A percentile compares a stretch with the other conserved stretches of the same genome.
Evolutionary conservation across 768 basidiomycete genomes (phyloP).

Genomic region (Trametes villosa): DNA sequence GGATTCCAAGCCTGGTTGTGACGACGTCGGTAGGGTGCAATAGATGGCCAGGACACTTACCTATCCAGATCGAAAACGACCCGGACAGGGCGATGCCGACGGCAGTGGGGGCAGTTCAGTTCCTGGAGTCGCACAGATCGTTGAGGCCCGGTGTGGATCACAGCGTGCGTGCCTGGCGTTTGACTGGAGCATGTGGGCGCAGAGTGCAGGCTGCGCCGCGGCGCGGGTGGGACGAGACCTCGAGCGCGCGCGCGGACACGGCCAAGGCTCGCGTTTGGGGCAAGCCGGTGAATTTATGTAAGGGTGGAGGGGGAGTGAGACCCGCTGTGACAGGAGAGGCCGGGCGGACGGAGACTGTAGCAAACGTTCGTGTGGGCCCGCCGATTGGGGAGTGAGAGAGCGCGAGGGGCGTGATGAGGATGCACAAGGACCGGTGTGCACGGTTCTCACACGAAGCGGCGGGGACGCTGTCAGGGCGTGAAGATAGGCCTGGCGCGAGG

Average conservation of each 20-base stretch:
- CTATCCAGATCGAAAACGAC: not conserved
- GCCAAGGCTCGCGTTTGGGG: not conserved
- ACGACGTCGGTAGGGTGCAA: too few species aligned
- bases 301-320: not conserved
- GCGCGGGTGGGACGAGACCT: constrained; percentile 10
- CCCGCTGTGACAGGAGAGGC: constrained; percentile 15
- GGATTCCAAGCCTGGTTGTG: too few species aligned
- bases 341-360: constrained; percentile 19
- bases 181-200: constrained; percentile 23
- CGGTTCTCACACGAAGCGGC: constrained; percentile 19
- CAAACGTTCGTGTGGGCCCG: constrained; percentile 21
- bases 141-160: constrained; percentile 11
- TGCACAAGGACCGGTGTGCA: constrained; percentile 10
- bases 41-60: too few species aligned
- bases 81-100: constrained; percentile 4
- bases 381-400: constrained; percentile 13
- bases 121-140: constrained; percentile 14
- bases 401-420: constrained; percentile 15
- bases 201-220: constrained; percentile 20
- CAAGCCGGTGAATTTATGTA: constrained; percentile 13
- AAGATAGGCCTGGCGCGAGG: constrained; percentile 11
- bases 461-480: constrained; percentile 9
- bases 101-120: constrained; percentile 1
- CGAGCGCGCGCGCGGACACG: constrained; percentile 4
- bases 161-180: constrained; percentile 18